phyloP scores from a whole-genome alignment of 352 stramenopile genomes.

The Pythium brassicae region DNA sequence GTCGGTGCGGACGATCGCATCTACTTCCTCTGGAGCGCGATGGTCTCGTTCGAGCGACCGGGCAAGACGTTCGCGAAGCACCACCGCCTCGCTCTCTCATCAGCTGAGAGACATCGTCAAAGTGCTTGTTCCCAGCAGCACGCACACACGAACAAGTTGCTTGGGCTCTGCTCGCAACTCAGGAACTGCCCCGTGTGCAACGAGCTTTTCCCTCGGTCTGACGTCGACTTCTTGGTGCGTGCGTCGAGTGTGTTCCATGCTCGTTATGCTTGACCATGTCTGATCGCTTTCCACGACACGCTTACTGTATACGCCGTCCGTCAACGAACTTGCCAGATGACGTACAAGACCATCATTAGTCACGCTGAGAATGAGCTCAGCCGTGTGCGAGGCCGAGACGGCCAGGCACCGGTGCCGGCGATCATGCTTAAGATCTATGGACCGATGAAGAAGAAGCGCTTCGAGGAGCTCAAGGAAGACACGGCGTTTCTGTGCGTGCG shows the following conservation, averaged over 20 bases:
- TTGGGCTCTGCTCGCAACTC: constrained; percentile 25
- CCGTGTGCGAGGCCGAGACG: constrained; percentile 11
- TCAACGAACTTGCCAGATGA: constrained; percentile 18
- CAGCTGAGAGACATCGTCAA: constrained; percentile 10
- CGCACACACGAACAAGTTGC: constrained; percentile 8
- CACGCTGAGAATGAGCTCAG: constrained; percentile 22
- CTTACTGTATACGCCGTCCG: too few species aligned
- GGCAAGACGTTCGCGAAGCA: constrained; percentile 40
- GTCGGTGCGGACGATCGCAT: constrained; percentile 53
- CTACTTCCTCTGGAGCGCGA: constrained; percentile 67
- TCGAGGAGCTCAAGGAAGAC: constrained; percentile 36
- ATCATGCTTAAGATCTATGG: constrained; percentile 30
- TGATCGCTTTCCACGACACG: background rate
- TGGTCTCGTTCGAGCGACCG: constrained; percentile 55
- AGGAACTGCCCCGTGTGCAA: constrained; percentile 41
- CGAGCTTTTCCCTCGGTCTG: constrained; percentile 24
- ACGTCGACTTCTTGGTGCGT: constrained; percentile 43
- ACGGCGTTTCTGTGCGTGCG: constrained; percentile 33
- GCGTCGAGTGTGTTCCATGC: background rate
- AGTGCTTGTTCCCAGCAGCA: constrained; percentile 2
- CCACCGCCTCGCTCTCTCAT: constrained; percentile 31
- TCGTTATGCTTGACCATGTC: background rate
- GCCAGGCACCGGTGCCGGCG: constrained; percentile 19
- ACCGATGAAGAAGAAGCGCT: constrained; percentile 27
- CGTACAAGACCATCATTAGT: constrained; percentile 38